phyloP scores from a whole-genome alignment of 768 basidiomycete genomes.

The Hygrophorus russula region DNA sequence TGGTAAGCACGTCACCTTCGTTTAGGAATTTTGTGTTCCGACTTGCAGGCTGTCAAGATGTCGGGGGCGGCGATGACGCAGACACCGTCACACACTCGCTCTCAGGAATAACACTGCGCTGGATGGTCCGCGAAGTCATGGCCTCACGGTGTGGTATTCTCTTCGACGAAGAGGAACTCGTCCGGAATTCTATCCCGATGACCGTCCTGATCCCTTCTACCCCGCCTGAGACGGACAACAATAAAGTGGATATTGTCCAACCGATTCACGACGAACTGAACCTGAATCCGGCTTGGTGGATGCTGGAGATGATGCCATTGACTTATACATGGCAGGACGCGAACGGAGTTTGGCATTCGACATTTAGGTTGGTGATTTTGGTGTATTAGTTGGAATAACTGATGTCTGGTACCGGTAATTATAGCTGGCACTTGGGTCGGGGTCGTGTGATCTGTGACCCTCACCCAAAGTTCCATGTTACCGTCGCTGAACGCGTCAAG shows the following conservation, averaged over 20 bases:
- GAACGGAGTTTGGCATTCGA: conserved; percentile 40
- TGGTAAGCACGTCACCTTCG: conserved; percentile 27
- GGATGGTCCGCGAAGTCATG: conserved; percentile 69
- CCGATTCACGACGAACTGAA: conserved; percentile 44
- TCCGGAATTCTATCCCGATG: conserved; percentile 26
- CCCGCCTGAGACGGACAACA: conserved; percentile 14
- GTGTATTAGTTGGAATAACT: not conserved
- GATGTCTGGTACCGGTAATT: not conserved
- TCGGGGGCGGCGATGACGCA: conserved; percentile 53
- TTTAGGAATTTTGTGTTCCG: not conserved
- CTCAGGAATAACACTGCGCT: conserved; percentile 53
- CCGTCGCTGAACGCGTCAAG: conserved; percentile 49
- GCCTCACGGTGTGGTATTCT: conserved; percentile 44
- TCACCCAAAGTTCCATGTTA: conserved; percentile 48
- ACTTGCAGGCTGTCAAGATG: conserved; percentile 30
- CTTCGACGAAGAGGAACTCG: conserved; percentile 42
- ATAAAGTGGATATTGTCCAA: conserved; percentile 30
- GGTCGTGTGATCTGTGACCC: conserved; percentile 38
- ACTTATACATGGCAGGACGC: conserved; percentile 45
- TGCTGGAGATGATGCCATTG: conserved; percentile 57
- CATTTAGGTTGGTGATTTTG: conserved; percentile 35
- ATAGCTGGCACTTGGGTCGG: conserved; percentile 43
- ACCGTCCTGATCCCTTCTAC: not conserved
- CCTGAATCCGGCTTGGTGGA: conserved; percentile 44
- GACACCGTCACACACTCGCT: conserved; percentile 35